Percentiles rank a stretch among this genome's conserved stretches.
Evolutionary conservation across 75 land plant species (phyloP).

Genomic region (Sequoia sempervirens): DNA sequence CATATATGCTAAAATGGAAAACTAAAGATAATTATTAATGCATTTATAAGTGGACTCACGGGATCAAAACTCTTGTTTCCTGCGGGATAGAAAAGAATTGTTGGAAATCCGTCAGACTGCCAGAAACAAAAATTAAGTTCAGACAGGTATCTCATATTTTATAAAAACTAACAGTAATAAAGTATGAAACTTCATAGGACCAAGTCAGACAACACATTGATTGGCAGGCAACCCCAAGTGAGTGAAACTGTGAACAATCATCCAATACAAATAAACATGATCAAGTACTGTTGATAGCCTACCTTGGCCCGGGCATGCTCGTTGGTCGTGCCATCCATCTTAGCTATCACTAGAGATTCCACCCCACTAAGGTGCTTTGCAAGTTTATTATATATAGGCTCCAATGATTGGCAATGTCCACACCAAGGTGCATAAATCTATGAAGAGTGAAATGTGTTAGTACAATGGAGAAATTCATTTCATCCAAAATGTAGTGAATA

Average conservation of each 20-base stretch:
- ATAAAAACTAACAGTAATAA: neutral
- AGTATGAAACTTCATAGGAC: neutral
- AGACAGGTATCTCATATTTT: neutral
- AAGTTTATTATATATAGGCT: conserved; percentile 87
- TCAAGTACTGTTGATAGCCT: neutral
- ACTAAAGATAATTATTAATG: neutral
- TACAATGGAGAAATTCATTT: neutral
- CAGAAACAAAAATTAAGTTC: neutral
- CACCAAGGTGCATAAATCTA: conserved; percentile 99
- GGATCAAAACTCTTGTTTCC: conserved; percentile 96
- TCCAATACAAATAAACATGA: neutral
- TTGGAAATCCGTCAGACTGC: conserved; percentile 95
- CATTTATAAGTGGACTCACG: conserved; percentile 33
- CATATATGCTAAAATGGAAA: conserved; percentile 1
- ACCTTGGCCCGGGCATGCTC: conserved; percentile 94
- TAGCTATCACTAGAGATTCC: conserved; percentile 85
- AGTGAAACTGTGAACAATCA: neutral
- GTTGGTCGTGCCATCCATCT: conserved; percentile 95
- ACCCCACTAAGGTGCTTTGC: conserved; percentile 67
- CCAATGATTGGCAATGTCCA: conserved; percentile 91
- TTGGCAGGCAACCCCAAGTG: neutral
- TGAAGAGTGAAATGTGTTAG: neutral
- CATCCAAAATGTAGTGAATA: neutral
- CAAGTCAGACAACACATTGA: neutral
- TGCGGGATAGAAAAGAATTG: conserved; percentile 87